These are phyloP conservation scores for Myxozyma mucilagina DNA, from an alignment of 805 yeast genomes.

Conservation along the genomic window DNA sequence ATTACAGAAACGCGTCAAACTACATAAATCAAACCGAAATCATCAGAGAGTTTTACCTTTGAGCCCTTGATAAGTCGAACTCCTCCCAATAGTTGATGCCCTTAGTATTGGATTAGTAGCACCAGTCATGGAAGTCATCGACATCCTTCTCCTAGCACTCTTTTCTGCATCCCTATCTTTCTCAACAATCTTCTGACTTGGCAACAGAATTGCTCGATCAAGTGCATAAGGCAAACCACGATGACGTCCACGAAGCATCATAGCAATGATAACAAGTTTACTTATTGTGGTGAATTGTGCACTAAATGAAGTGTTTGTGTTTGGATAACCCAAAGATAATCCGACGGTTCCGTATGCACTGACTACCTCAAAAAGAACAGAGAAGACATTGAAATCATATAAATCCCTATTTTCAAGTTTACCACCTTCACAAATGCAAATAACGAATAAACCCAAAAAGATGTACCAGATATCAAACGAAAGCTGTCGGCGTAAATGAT, in stretches of 20 bases:
- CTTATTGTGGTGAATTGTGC: conserved; percentile 71
- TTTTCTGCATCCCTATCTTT: conserved; percentile 39
- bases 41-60: background rate
- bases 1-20: background rate
- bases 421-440: conserved; percentile 81
- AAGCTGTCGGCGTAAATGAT: conserved; percentile 86
- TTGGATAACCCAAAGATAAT: conserved; percentile 79
- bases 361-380: conserved; percentile 79
- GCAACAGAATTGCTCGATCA: conserved; percentile 90
- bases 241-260: conserved; percentile 93
- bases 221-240: conserved; percentile 93
- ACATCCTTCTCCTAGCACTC: conserved; percentile 11
- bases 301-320: conserved; percentile 64
- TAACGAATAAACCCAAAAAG: conserved; percentile 77
- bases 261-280: conserved; percentile 79
- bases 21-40: background rate
- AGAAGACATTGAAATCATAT: conserved; percentile 64
- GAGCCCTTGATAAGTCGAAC: background rate
- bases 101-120: background rate
- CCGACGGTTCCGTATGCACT: conserved; percentile 98
- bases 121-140: conserved; percentile 4
- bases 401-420: conserved; percentile 49
- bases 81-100: conserved; percentile 4
- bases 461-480: conserved; percentile 95
- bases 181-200: conserved; percentile 65